phyloP scores from a whole-genome alignment of 148 eudicot genomes.

The Rheum nobile region DNA sequence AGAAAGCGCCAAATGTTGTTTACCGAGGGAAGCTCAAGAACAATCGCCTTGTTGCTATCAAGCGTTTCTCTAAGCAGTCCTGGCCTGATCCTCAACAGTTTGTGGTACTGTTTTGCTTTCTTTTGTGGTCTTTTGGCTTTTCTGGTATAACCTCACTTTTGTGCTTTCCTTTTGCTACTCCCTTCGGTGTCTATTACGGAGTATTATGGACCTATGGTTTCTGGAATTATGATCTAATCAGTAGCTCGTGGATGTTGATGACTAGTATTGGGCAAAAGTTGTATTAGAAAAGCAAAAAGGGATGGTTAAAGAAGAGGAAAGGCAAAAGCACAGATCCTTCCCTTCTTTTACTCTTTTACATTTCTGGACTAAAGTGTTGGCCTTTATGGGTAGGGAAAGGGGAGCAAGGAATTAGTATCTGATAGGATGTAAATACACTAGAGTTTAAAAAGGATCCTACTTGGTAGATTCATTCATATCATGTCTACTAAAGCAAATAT shows the following conservation, averaged over 20 bases:
- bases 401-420: not conserved
- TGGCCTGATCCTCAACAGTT: conserved; percentile 60
- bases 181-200: not conserved
- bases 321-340: not conserved
- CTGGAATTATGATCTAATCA: conserved; percentile 2
- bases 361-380: conserved; percentile 2
- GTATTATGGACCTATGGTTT: too few species aligned
- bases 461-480: not conserved
- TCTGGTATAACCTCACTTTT: not conserved
- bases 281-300: not conserved
- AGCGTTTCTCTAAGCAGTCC: conserved; percentile 45
- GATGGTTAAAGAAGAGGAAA: not conserved
- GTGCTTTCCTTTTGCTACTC: not conserved
- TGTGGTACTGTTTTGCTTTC: conserved; percentile 19
- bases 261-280: not conserved
- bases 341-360: not conserved
- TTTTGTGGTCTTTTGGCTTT: not conserved
- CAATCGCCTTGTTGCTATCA: conserved; percentile 37
- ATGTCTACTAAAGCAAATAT: not conserved
- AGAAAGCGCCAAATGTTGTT: conserved; percentile 50
- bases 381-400: conserved; percentile 5
- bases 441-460: not conserved
- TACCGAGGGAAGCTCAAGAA: conserved; percentile 38
- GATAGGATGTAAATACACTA: conserved; percentile 1
- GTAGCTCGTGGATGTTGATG: not conserved